A percentile compares a stretch with the other conserved stretches of the same genome.
Evolutionary conservation across 164 flowering plant genomes (phyloP).

Genomic region (Saururus chinensis): DNA sequence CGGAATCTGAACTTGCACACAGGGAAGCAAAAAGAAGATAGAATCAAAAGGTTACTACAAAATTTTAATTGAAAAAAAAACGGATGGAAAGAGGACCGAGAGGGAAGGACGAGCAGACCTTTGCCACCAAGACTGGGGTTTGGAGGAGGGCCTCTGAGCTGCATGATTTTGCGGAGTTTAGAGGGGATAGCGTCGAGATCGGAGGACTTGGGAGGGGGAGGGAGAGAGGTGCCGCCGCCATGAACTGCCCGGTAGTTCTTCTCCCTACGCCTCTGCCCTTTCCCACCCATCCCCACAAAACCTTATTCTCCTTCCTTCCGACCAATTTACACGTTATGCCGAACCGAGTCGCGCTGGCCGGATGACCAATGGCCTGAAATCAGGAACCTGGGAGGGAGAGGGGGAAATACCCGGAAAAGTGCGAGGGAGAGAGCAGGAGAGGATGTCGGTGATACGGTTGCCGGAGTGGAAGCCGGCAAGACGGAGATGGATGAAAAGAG

Average conservation of each 20-base stretch:
- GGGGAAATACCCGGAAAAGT: too few relatives aligned
- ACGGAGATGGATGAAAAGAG: too few relatives aligned
- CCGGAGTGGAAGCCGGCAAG: too few relatives aligned
- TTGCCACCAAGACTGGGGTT: background rate
- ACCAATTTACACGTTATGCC: too few relatives aligned
- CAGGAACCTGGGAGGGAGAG: too few relatives aligned
- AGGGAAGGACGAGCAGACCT: background rate
- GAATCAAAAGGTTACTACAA: too few relatives aligned
- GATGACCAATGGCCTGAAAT: too few relatives aligned
- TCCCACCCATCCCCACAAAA: slow-evolving; percentile 69
- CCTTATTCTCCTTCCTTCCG: too few relatives aligned
- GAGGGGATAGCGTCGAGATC: slow-evolving; percentile 67
- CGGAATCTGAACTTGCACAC: background rate
- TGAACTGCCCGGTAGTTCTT: slow-evolving; percentile 76
- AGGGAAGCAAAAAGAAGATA: background rate
- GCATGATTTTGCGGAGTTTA: slow-evolving; percentile 11
- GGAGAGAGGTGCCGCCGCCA: slow-evolving; percentile 58
- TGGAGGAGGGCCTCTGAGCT: slow-evolving; percentile 8
- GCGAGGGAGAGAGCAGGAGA: too few relatives aligned
- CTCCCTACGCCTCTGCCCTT: slow-evolving; percentile 68
- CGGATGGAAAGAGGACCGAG: background rate
- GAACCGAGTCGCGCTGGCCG: too few relatives aligned
- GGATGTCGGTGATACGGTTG: too few relatives aligned
- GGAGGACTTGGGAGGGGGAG: slow-evolving; percentile 68
- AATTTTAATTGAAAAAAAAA: too few relatives aligned